Percentiles rank a stretch among this genome's conserved stretches.
These are phyloP conservation scores for Orbilia blumenaviensis DNA, from an alignment of 2,329 filamentous ascomycete species.

Conservation along the genomic window DNA sequence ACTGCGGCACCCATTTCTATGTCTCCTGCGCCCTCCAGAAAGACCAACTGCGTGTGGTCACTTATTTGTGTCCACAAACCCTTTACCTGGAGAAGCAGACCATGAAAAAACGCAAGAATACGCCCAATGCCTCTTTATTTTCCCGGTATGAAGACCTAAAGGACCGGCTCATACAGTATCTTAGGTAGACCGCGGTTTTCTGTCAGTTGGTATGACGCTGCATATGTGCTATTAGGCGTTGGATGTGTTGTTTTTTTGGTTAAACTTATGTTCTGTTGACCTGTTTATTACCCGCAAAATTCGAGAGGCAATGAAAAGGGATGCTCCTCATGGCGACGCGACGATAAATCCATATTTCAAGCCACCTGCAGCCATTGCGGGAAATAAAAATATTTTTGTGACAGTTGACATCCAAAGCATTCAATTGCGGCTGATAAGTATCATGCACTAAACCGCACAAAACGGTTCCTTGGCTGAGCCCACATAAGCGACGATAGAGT, in stretches of 20 bases:
- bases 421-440: neutral
- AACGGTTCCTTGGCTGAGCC: neutral
- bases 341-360: neutral
- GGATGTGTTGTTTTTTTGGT: too few relatives aligned
- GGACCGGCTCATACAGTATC: neutral
- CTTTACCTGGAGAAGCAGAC: slow-evolving; percentile 16
- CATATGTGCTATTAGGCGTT: too few relatives aligned
- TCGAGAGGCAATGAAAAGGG: neutral
- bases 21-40: slow-evolving; percentile 45
- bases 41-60: slow-evolving; percentile 51
- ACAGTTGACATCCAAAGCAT: neutral
- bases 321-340: neutral
- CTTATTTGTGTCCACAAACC: slow-evolving; percentile 48
- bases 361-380: neutral
- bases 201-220: too few relatives aligned
- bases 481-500: too few relatives aligned
- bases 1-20: slow-evolving; percentile 53
- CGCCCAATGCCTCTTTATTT: neutral
- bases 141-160: slow-evolving; percentile 5
- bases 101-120: neutral
- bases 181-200: too few relatives aligned
- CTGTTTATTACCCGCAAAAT: too few relatives aligned
- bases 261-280: too few relatives aligned
- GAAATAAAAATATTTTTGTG: neutral
- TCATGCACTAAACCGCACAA: neutral